phyloP scores from a whole-genome alignment of 2,329 filamentous ascomycete species.

The Trichoderma atrobrunneum region DNA sequence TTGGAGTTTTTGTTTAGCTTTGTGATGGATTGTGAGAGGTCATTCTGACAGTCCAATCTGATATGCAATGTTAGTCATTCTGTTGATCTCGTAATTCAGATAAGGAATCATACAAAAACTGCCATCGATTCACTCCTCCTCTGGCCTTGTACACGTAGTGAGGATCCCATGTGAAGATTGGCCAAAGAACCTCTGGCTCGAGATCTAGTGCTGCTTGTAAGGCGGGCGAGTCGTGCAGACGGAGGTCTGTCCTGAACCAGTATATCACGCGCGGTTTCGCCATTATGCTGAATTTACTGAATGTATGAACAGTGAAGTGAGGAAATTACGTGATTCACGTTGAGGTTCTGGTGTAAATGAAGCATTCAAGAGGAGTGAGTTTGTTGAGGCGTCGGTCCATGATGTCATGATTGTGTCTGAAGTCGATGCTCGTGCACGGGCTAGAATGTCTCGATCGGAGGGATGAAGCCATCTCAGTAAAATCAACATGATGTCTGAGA shows the following conservation, averaged over 20 bases:
- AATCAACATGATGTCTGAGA: background rate
- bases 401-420: constrained; percentile 14
- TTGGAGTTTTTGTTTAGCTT: constrained; percentile 69
- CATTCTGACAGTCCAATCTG: constrained; percentile 69
- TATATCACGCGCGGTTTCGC: constrained; percentile 56
- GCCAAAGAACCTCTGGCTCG: constrained; percentile 66
- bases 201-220: constrained; percentile 69
- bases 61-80: background rate
- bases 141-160: constrained; percentile 73
- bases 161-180: constrained; percentile 77
- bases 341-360: background rate
- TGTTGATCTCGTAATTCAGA: background rate
- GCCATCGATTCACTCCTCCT: constrained; percentile 71
- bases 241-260: constrained; percentile 76
- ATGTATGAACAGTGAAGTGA: accelerated
- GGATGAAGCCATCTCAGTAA: background rate
- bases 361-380: background rate
- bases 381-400: constrained; percentile 9
- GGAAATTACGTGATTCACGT: background rate
- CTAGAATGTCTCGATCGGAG: constrained; percentile 5
- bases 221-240: constrained; percentile 74
- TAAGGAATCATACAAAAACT: constrained; percentile 54
- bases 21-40: constrained; percentile 64
- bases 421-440: background rate
- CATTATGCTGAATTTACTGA: constrained; percentile 25